Percentiles rank a stretch among this genome's conserved stretches.
These are phyloP conservation scores for Phaeosphaeria sp. DNA, from an alignment of 2,329 filamentous ascomycete species.

Conservation along the genomic window DNA sequence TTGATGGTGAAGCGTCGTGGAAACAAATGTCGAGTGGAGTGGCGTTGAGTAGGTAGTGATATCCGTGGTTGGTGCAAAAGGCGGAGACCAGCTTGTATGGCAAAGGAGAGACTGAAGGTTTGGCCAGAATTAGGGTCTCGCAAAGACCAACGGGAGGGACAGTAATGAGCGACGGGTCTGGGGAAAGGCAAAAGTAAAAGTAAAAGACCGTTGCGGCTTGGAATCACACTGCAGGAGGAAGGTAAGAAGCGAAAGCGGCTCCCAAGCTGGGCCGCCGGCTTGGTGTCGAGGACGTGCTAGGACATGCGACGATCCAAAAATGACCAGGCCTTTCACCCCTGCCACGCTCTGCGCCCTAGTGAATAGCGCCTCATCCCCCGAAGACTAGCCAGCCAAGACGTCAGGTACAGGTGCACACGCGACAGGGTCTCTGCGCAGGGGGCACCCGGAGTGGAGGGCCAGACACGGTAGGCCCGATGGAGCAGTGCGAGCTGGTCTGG, in stretches of 20 bases:
- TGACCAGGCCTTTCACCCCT: conserved; percentile 32
- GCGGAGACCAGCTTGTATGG: neutral
- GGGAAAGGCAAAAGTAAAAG: conserved; percentile 34
- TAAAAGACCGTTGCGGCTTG: conserved; percentile 32
- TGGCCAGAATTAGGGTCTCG: conserved; percentile 30
- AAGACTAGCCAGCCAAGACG: conserved; percentile 27
- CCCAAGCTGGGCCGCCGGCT: conserved; percentile 39
- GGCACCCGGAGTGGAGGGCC: conserved; percentile 25
- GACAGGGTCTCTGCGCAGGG: conserved; percentile 30
- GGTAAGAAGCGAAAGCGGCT: conserved; percentile 30
- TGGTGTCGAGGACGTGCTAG: conserved; percentile 11
- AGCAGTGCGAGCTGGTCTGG: conserved; percentile 7
- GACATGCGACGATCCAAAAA: conserved; percentile 37
- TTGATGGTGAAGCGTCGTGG: conserved; percentile 28
- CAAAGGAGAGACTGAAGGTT: conserved; percentile 29
- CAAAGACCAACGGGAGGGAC: conserved; percentile 28
- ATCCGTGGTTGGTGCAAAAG: conserved; percentile 14
- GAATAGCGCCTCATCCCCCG: conserved; percentile 26
- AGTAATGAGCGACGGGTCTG: conserved; percentile 29
- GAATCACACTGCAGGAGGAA: conserved; percentile 13
- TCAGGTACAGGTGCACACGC: conserved; percentile 26
- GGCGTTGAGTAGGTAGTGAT: neutral
- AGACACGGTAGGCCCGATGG: conserved; percentile 29
- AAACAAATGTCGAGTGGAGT: conserved; percentile 10
- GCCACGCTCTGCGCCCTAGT: conserved; percentile 26